Evolutionary conservation across 1,284 basidiomycete genomes (phyloP), one percentile per base, ranked within the genome.

Genomic region (Gomphus bonarii): DNA sequence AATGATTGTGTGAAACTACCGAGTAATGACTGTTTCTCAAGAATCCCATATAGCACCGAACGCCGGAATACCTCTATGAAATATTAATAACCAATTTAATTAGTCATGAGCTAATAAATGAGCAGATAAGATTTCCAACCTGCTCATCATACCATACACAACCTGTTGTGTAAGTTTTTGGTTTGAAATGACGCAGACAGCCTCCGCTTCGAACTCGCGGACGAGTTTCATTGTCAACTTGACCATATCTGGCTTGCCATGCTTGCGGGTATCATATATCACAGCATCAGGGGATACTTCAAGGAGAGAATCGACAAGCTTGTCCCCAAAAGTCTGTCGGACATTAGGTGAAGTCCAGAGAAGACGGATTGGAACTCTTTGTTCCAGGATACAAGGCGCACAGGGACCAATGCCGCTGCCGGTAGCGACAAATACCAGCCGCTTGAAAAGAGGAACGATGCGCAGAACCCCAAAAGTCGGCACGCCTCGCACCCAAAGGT

Each of bases 201-300:
- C 80, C 64, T 82, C 80, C 3, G 81, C 80, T 35, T 82, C 66
- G 68, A 80, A 82, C 63, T 82, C 80, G 47, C 73, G 72, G 7
- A 80, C 78, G 43, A 82, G 69, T 36, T 75, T 73, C 60, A 78
- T 77, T 5, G 78, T 78, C 54, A 81, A 65, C 63, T 80, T 79
- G 54, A 82, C 77, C 79, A 81, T 81, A 67, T 81, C 79, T 3
- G 80, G 79, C 65, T 80, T 81, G 18, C 80, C 80, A 61, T 81
- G 72, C 43, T 68, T 73, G 42, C 78, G 76, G 16, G 81, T 82
- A 61, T 82, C 78, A 64, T 82, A 82, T 31, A 82, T 71, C 31
- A 81, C 75, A 18, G 79, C 78, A 50, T 72, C 73, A 6, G 79
- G 79, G n/a, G 73, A 74, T 5, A 74, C 75, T 20, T 69, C 69